Conservation (phyloP, 2,329 filamentous ascomycete genomes). For the Penicillium olsonii region DNA sequence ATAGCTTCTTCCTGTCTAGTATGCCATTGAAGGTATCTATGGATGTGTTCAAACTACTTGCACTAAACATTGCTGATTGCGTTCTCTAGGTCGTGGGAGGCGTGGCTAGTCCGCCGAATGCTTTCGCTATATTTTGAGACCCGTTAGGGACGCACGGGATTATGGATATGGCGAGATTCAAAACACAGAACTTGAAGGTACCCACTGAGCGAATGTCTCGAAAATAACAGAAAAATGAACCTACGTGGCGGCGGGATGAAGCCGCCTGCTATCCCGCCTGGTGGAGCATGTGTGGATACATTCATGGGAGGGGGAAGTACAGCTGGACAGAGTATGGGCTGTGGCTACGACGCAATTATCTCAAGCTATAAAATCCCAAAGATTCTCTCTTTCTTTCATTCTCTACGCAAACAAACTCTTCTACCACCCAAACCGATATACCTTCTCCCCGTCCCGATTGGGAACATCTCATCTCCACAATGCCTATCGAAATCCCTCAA, state of each 20-base stretch:
- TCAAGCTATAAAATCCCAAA: background rate
- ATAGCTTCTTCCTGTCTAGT: constrained; percentile 38
- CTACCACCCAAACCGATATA: background rate
- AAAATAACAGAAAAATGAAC: background rate
- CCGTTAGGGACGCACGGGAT: too few relatives aligned
- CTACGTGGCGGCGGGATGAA: constrained; percentile 1
- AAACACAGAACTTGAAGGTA: background rate
- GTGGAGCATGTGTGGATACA: constrained; percentile 2
- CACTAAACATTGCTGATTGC: background rate
- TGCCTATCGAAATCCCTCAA: constrained; percentile 42
- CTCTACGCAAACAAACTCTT: background rate
- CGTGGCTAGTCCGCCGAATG: constrained; percentile 26
- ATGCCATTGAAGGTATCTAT: constrained; percentile 32
- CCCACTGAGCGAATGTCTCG: background rate
- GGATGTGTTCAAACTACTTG: background rate
- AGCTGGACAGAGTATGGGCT: background rate
- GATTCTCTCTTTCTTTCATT: background rate
- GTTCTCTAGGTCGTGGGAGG: constrained; percentile 22
- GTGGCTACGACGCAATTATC: background rate
- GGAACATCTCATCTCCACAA: constrained; percentile 25
- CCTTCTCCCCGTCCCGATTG: too few relatives aligned
- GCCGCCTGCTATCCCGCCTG: constrained; percentile 3
- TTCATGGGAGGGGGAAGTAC: background rate
- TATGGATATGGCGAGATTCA: too few relatives aligned
- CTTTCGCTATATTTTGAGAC: constrained; percentile 25